Evolutionary conservation across 1,284 basidiomycete species (phyloP).

Genomic region (Athelia sp.): DNA sequence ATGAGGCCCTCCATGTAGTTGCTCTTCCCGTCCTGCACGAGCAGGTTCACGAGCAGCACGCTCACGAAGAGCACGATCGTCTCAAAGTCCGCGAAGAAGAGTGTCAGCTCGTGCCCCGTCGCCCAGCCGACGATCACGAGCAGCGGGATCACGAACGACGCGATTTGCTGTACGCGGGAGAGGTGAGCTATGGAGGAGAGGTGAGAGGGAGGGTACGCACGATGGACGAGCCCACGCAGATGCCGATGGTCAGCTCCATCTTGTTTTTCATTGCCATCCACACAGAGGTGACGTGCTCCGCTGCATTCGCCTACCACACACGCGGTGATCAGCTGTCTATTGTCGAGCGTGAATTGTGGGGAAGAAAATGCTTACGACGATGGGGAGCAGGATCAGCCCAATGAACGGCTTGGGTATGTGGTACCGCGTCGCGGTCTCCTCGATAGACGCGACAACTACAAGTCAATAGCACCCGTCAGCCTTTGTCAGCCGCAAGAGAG

Average conservation of each 20-base stretch:
- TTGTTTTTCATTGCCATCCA: conserved; percentile 91
- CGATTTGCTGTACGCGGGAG: conserved; percentile 69
- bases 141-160: conserved; percentile 81
- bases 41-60: conserved; percentile 76
- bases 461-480: conserved; percentile 2
- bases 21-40: conserved; percentile 78
- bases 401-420: conserved; percentile 81
- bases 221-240: conserved; percentile 89
- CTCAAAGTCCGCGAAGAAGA: conserved; percentile 83
- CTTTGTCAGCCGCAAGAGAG: background rate
- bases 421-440: conserved; percentile 80
- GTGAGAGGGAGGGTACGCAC: conserved; percentile 38
- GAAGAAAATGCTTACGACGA: conserved; percentile 47
- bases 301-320: conserved; percentile 64
- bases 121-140: conserved; percentile 83
- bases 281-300: conserved; percentile 78
- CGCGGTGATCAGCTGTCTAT: background rate
- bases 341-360: background rate
- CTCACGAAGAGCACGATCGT: conserved; percentile 84
- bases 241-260: conserved; percentile 84
- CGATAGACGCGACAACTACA: conserved; percentile 83
- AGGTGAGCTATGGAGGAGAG: background rate
- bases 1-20: conserved; percentile 89
- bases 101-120: conserved; percentile 72
- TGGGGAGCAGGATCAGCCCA: conserved; percentile 68